A percentile compares a stretch with the other conserved stretches of the same genome.
Conservation (phyloP, 2,329 filamentous ascomycete genomes). For the Aspergillus costaricaensis region DNA sequence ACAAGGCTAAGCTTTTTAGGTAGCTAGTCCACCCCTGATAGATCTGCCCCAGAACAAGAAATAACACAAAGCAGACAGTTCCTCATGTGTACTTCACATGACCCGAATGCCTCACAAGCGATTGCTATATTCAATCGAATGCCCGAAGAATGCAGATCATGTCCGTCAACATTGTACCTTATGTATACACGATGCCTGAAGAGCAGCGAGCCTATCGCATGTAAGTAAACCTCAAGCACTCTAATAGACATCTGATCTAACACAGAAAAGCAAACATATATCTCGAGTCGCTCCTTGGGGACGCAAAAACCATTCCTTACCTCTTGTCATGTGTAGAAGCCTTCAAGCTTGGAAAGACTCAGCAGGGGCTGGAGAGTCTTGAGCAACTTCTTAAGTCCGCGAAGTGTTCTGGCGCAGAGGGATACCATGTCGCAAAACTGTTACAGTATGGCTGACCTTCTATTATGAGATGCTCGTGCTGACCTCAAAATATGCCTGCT, state of each 20-base stretch:
- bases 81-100: conserved; percentile 67
- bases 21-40: conserved; percentile 29
- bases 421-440: conserved; percentile 63
- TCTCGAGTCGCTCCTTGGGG: conserved; percentile 61
- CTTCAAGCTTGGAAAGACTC: conserved; percentile 63
- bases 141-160: conserved; percentile 58
- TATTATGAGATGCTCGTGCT: not conserved
- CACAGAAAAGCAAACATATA: conserved; percentile 50
- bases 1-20: conserved; percentile 70
- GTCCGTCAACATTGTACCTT: conserved; percentile 69
- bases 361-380: conserved; percentile 61
- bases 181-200: conserved; percentile 73
- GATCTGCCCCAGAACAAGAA: conserved; percentile 11
- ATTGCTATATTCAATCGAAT: conserved; percentile 61
- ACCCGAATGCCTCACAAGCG: conserved; percentile 57
- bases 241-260: conserved; percentile 45
- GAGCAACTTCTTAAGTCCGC: conserved; percentile 62
- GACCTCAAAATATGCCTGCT: conserved; percentile 41
- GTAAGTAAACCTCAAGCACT: conserved; percentile 38
- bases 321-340: conserved; percentile 83
- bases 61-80: conserved; percentile 60
- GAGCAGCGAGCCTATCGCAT: conserved; percentile 56
- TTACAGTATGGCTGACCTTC: conserved; percentile 55
- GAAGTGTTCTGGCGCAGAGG: conserved; percentile 49
- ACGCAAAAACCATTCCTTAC: conserved; percentile 60